phyloP scores from a whole-genome alignment of 208 protist genomes.

The Leishmania guyanensis region DNA sequence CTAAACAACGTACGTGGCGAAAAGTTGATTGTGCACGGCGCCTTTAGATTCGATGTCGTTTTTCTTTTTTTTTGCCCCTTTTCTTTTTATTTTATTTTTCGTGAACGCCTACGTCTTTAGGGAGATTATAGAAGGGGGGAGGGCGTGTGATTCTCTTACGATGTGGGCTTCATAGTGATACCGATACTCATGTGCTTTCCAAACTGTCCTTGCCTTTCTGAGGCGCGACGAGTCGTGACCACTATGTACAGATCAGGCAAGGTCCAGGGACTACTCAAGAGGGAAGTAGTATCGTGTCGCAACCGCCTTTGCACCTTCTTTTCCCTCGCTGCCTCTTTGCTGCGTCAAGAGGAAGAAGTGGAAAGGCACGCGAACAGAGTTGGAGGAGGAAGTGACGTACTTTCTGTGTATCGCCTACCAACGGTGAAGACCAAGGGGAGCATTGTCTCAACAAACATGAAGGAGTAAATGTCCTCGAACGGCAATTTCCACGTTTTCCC shows the following conservation, averaged over 20 bases:
- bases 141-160: background rate
- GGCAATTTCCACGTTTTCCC: background rate
- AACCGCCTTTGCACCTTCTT: background rate
- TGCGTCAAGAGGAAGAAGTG: background rate
- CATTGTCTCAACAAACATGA: background rate
- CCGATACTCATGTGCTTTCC: background rate
- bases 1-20: background rate
- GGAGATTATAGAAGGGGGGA: background rate
- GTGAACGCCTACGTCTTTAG: background rate
- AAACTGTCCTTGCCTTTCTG: background rate
- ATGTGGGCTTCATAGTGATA: background rate
- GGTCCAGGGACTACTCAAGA: background rate
- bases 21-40: background rate
- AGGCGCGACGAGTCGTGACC: background rate
- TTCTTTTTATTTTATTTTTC: background rate
- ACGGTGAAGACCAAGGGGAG: background rate
- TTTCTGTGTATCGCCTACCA: background rate
- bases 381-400: background rate
- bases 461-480: background rate
- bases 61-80: too few species aligned
- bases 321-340: background rate
- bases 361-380: background rate
- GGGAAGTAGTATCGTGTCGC: background rate
- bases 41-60: too few species aligned
- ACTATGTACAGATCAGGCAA: background rate